Base-by-base conservation (phyloP, 2,329 filamentous ascomycete genomes). In the Exophiala xenobiotica region DNA sequence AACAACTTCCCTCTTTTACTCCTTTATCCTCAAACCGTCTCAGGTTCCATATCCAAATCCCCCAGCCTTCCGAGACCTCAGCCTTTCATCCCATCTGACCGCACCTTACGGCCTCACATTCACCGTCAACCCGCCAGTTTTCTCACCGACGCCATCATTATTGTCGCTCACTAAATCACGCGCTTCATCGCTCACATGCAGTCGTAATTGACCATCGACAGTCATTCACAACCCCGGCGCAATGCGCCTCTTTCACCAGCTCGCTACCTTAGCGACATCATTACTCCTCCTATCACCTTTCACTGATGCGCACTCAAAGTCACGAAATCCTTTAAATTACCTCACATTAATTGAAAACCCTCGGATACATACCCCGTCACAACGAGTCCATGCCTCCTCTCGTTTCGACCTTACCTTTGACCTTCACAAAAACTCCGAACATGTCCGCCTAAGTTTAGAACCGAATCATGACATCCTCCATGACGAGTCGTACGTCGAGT, bases 391-490 rank as follows among this genome's bases (percentile, higher is more conserved):
- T 65, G 85, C 90, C 42, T 76, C 87, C 50, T 92, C 90, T 11
- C 75, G 82, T 18, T 99, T 99, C 69, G 88, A 96, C 63, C 74
- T 99, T 56, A 85, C 82, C 23, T 96, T 99, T 68, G 77, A 82
- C 51, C 74, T 96, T 27, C 83, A 87, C 64, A 74, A 81, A 54
- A 77, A 80, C 46, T 74, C 79, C 54, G 80, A 90, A 58, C 80
- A 83, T 60, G 77, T 97, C 63, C 88, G 90, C 59, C 79, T 99
- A 46, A 79, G 81, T 49, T 79, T 99, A 42, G 85, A 93, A 67
- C 93, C 93, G 3, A 97, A 97, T 67, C 83, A 95, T 73, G 89
- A 97, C 70, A 84, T 97, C 52, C 77, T 99, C 39, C 81, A 86
- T 48, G 80, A 90, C 12, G 84, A 86, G 62, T 87, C 91, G 6